These are phyloP conservation scores for Yamadazyma conglobata DNA, from an alignment of 1,139 yeast genomes.

Conservation along the genomic window DNA sequence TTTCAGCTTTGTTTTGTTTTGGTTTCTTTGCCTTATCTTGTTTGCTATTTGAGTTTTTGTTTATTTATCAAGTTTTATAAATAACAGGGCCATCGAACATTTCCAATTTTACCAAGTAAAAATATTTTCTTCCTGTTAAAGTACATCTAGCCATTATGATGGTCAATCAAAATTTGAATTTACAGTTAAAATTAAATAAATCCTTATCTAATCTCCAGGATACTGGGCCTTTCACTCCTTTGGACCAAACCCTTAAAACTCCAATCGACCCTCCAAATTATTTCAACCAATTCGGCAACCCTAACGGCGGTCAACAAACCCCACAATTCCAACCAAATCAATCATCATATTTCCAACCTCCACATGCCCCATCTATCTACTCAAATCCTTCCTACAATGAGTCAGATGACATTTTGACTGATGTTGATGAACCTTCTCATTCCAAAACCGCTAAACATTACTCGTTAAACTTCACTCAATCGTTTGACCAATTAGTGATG, in stretches of 20 bases:
- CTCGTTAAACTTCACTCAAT: constrained; percentile 33
- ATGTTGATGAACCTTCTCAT: constrained; percentile 31
- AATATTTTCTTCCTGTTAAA: too few species aligned
- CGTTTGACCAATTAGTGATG: constrained; percentile 38
- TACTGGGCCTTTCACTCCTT: constrained; percentile 42
- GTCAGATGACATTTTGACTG: constrained; percentile 43
- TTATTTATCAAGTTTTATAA: too few species aligned
- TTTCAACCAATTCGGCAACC: constrained; percentile 8
- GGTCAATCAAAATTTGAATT: constrained; percentile 27
- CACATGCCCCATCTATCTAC: constrained; percentile 18
- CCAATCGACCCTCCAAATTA: constrained; percentile 33
- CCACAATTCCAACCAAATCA: constrained; percentile 4
- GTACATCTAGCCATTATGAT: constrained; percentile 16
- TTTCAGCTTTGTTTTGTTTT: not conserved
- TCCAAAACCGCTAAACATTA: constrained; percentile 28
- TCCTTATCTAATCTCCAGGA: constrained; percentile 22
- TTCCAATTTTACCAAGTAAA: too few species aligned
- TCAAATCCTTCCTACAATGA: constrained; percentile 34
- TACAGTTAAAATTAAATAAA: constrained; percentile 28
- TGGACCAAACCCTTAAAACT: constrained; percentile 43
- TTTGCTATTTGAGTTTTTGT: not conserved
- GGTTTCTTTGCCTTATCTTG: not conserved
- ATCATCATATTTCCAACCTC: constrained; percentile 3
- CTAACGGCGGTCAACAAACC: constrained; percentile 6
- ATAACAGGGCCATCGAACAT: too few species aligned